Base-by-base conservation (phyloP, 176 grass and related monocot species). In the Dactylis glomerata region DNA sequence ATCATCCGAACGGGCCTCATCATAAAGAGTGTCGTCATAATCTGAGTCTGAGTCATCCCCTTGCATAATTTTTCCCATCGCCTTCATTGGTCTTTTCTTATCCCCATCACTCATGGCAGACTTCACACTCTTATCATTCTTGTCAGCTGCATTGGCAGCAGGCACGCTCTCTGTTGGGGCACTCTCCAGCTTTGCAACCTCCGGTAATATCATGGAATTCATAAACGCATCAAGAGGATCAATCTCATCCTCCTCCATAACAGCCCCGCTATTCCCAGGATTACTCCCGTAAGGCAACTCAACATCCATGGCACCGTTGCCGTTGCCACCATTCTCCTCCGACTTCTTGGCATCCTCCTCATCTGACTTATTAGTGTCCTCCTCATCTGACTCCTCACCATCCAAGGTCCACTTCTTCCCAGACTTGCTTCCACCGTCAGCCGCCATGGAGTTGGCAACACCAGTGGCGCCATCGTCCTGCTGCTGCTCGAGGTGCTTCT, bases 321-420 rank as follows among this genome's bases (percentile, higher is more conserved):
- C 26, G 20, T 20, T 22, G 0, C 14, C 64, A 4, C 44, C 83
- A 36, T 87, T 76, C 66, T 81, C 81, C 37, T 45, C 73, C 0
- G 16, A 51, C 34, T 82, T 88, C 42, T 90, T 86, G 38, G 37
- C 40, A 47, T 83, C 87, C 69, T 94, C 91, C 42, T 66, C 62
- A 34, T 66, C 76, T 19, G 63, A 66, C 5, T 32, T 32, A 1
- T 32, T 64, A 28, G 61, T 6, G 8, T 74, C 95, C 61, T 97
- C 95, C 52, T 97, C 95, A 40, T 97, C 95, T 11, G 92, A 97
- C 73, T 97, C 92, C 71, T 94, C 95, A 0, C 95, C 92, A 16
- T 98, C 95, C 73, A 98, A 86, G 76, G 95, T 98, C 95, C 95
- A 98, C 59, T 98, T 98, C 81, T 92, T 98, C 46, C 92, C 95